Percentiles rank a stretch among this genome's conserved stretches.
phyloP scores from a whole-genome alignment of 2,329 filamentous ascomycete genomes.

The Claviceps monticola region DNA sequence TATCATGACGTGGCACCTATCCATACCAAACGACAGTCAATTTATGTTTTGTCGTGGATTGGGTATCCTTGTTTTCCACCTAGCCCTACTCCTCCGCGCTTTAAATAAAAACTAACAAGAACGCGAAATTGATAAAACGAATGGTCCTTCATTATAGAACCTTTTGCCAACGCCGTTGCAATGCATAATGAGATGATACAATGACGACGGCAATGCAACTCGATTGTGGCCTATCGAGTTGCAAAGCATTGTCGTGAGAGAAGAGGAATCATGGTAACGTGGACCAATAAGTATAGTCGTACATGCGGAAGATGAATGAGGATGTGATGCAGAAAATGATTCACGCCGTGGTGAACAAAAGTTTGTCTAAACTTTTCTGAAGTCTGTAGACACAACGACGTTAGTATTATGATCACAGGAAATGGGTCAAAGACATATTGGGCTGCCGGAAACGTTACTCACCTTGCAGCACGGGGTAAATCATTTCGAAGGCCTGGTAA shows the following conservation, averaged over 20 bases:
- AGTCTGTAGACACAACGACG: slow-evolving; percentile 25
- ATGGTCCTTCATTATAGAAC: slow-evolving; percentile 16
- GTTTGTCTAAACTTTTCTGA: slow-evolving; percentile 39
- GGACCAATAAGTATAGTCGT: slow-evolving; percentile 28
- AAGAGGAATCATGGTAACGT: slow-evolving; percentile 34
- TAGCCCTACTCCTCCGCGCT: slow-evolving; percentile 17
- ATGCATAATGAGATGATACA: slow-evolving; percentile 35
- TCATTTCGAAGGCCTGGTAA: slow-evolving; percentile 92
- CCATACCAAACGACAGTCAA: slow-evolving; percentile 19
- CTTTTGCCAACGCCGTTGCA: slow-evolving; percentile 42
- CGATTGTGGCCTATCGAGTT: slow-evolving; percentile 14
- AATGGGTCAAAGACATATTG: neutral
- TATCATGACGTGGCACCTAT: slow-evolving; percentile 4
- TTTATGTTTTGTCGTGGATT: slow-evolving; percentile 27
- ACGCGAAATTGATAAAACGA: slow-evolving; percentile 10
- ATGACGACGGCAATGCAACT: slow-evolving; percentile 10
- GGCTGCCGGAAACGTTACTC: slow-evolving; percentile 16
- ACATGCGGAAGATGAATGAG: slow-evolving; percentile 17
- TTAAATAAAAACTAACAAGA: neutral
- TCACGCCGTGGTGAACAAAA: slow-evolving; percentile 4
- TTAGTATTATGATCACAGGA: neutral
- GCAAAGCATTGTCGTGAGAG: slow-evolving; percentile 5
- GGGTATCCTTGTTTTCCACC: slow-evolving; percentile 24
- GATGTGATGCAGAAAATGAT: slow-evolving; percentile 8
- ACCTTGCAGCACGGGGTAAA: slow-evolving; percentile 91